Evolutionary conservation across 257 asterid species (phyloP).

Genomic region (Solanum acaule): DNA sequence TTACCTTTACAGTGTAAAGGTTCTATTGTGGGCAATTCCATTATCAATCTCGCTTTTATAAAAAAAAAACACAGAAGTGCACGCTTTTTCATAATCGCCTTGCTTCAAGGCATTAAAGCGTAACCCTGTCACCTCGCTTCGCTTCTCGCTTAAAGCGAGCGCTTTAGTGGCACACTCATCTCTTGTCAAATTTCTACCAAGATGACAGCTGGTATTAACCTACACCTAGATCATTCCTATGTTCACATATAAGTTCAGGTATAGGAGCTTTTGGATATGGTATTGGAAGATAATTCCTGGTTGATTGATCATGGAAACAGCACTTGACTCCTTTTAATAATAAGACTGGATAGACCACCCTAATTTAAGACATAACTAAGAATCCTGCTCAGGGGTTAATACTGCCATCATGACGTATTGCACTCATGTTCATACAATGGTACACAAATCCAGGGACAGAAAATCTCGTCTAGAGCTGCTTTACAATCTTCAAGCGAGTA

Average conservation of each 20-base stretch:
- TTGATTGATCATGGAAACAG: constrained; percentile 4
- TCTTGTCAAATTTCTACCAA: background rate
- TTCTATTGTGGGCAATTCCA: background rate
- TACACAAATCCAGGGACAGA: background rate
- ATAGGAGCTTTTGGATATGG: background rate
- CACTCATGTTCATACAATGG: background rate
- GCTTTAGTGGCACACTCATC: background rate
- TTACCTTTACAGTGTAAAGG: background rate
- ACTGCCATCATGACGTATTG: background rate
- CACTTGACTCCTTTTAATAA: background rate
- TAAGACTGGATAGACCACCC: background rate
- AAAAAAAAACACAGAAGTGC: too few species aligned
- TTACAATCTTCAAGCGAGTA: background rate
- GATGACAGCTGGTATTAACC: background rate
- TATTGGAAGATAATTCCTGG: background rate
- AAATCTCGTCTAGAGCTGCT: background rate
- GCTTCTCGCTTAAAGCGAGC: too few species aligned
- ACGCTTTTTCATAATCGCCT: too few species aligned
- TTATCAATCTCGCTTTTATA: too few species aligned
- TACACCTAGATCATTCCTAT: background rate
- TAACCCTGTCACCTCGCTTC: too few species aligned
- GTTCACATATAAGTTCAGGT: background rate
- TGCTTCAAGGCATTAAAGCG: too few species aligned
- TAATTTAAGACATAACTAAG: background rate
- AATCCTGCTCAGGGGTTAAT: background rate